Conservation (phyloP, 2,329 filamentous ascomycete species). For the Botrytis deweyae region DNA sequence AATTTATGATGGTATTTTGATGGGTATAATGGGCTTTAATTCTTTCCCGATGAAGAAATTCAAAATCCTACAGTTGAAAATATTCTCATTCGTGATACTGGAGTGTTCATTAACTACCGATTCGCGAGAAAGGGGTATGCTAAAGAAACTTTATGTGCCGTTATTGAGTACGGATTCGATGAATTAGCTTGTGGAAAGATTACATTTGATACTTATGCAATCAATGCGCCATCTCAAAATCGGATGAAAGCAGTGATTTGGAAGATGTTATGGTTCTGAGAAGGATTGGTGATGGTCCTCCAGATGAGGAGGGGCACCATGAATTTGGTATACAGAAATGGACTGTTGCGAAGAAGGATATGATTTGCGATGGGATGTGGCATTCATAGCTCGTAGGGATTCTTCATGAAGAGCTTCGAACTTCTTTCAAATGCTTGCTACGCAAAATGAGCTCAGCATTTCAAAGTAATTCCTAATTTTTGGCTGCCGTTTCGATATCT, state of each 20-base stretch:
- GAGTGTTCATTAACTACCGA: constrained; percentile 31
- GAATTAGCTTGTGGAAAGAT: constrained; percentile 27
- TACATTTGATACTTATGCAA: constrained; percentile 29
- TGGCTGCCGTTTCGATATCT: neutral
- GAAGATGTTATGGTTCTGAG: neutral
- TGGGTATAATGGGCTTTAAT: constrained; percentile 24
- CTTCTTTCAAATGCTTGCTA: no score
- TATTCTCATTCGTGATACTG: constrained; percentile 25
- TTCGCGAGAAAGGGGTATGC: constrained; percentile 31
- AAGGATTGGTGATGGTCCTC: neutral
- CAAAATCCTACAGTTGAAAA: neutral
- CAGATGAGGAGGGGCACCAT: constrained; percentile 14
- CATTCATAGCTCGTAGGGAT: neutral
- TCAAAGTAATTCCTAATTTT: neutral
- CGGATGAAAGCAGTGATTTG: constrained; percentile 23
- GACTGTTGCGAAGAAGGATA: neutral
- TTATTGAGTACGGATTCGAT: constrained; percentile 32
- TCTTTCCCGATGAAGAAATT: neutral
- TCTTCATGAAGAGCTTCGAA: neutral
- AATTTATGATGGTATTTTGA: constrained; percentile 20
- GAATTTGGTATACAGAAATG: no score
- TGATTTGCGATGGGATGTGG: constrained; percentile 28
- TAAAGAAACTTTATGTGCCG: constrained; percentile 29
- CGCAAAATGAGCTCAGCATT: neutral
- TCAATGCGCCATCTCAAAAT: constrained; percentile 19